These are phyloP conservation scores for Dendryphion nanum DNA, from an alignment of 2,329 filamentous ascomycete genomes.

Conservation along the genomic window DNA sequence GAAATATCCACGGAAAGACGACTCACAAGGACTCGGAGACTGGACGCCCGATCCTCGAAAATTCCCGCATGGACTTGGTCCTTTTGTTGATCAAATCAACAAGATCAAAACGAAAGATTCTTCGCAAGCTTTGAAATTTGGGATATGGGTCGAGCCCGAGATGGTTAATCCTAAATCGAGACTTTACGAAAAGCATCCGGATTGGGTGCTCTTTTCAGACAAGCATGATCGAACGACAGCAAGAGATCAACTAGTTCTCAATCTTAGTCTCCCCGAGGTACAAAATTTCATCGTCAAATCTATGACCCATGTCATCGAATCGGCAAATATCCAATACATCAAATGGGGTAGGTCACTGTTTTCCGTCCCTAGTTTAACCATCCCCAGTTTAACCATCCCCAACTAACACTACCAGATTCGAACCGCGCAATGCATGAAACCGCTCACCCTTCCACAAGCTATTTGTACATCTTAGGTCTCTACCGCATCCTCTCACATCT, in stretches of 20 bases:
- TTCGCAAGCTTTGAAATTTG: conserved; percentile 54
- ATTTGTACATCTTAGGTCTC: conserved; percentile 63
- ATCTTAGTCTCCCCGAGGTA: conserved; percentile 60
- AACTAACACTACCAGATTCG: too few species aligned
- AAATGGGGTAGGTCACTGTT: conserved; percentile 72
- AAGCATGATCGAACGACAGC: conserved; percentile 56
- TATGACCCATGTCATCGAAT: conserved; percentile 55
- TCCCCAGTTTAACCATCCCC: neutral
- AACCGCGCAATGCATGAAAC: conserved; percentile 65
- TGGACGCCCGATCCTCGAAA: conserved; percentile 59
- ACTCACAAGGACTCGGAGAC: conserved; percentile 61
- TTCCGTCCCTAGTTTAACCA: neutral
- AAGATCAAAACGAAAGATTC: conserved; percentile 50
- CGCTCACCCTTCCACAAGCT: conserved; percentile 52
- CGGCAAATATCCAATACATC: conserved; percentile 57
- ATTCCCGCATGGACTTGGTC: conserved; percentile 58
- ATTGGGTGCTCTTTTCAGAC: conserved; percentile 62
- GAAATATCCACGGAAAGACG: conserved; percentile 59
- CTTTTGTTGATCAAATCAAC: conserved; percentile 54
- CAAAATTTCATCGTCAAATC: conserved; percentile 61
- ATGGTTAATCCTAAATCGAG: conserved; percentile 65
- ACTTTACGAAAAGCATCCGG: conserved; percentile 61
- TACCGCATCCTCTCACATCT: conserved; percentile 62
- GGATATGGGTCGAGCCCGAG: conserved; percentile 67
- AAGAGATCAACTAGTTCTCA: conserved; percentile 61